Evolutionary conservation across 176 grass and related monocot genomes (phyloP), one percentile per base, ranked within the genome.

Genomic region (Triticum dicoccoides): DNA sequence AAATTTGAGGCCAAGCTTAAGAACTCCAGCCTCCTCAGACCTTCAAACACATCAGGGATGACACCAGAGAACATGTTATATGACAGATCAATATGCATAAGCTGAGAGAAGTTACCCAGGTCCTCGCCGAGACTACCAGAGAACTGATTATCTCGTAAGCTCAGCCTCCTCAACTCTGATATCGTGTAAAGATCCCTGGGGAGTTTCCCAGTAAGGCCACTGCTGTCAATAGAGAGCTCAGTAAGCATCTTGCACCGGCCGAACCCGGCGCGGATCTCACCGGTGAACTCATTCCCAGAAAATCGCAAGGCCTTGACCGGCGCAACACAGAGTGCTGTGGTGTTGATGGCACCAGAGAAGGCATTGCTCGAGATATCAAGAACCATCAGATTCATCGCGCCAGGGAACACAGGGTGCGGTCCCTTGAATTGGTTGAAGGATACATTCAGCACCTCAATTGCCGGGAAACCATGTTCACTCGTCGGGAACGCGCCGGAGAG

Each of bases 41-140:
- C 30, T 1, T 10, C 75, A 88, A 94, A 97, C 3, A 94, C 82
- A 86, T 97, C 90, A 3, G 90, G 95, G 61, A 94, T 86, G 14
- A 25, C 34, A 0, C 88, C 90, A 0, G 4, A 8, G 34, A 97
- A 89, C 41, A 34, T 80, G 62, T 97, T 94, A 23, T 30, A 1
- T 0, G 95, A 94, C 74, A 94, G 24, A 25, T 94, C 90, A 20
- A 97, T 42, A 9, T 86, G 72, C 29, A 91, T 75, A 54, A 94
- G 88, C 73, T 86, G 76, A n/a, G 79, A 84, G 21, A 92, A 85
- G 49, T 91, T 91, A 84, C 92, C 38, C 0, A 94, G 63, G 20
- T 35, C 69, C 2, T 71, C 6, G 45, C 24, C 11, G 27, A 97
- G 18, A 37, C 35, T 68, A 51, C 88, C 88, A 4, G 61, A 73